Evolutionary conservation across 352 stramenopile genomes (phyloP).

Genomic region (Phytophthora aleatoria): DNA sequence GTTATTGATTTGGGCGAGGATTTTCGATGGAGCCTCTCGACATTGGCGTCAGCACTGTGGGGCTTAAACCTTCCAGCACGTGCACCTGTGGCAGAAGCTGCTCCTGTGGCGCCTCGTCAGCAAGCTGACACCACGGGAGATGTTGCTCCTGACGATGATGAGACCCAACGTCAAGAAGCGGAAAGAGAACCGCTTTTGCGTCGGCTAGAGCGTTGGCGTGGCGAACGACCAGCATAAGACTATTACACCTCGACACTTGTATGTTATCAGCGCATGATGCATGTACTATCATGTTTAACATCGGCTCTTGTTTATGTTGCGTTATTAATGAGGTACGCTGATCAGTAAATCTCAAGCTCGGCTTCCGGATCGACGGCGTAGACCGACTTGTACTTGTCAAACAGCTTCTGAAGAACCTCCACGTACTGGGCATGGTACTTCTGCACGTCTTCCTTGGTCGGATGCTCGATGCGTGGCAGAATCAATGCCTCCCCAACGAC

Average conservation of each 20-base stretch:
- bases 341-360: constrained; percentile 53
- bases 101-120: constrained; percentile 4
- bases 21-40: constrained; percentile 46
- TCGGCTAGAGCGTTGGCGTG: constrained; percentile 17
- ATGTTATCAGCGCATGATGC: no score
- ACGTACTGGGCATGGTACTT: constrained; percentile 93
- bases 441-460: constrained; percentile 87
- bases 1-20: constrained; percentile 48
- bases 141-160: background rate
- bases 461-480: constrained; percentile 87
- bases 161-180: constrained; percentile 3
- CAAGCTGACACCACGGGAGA: constrained; percentile 3
- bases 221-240: constrained; percentile 10
- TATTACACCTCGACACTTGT: background rate
- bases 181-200: constrained; percentile 31
- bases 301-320: background rate
- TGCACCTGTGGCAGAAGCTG: background rate
- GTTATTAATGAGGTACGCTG: background rate
- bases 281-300: constrained; percentile 3
- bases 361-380: constrained; percentile 74
- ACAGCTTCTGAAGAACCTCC: constrained; percentile 72
- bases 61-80: constrained; percentile 9
- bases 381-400: constrained; percentile 84
- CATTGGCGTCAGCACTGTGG: constrained; percentile 39
- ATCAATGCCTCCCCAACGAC: constrained; percentile 87